Percentiles rank a stretch among this genome's conserved stretches.
Conservation (phyloP, 306 rosid genomes). For the Vicia faba region DNA sequence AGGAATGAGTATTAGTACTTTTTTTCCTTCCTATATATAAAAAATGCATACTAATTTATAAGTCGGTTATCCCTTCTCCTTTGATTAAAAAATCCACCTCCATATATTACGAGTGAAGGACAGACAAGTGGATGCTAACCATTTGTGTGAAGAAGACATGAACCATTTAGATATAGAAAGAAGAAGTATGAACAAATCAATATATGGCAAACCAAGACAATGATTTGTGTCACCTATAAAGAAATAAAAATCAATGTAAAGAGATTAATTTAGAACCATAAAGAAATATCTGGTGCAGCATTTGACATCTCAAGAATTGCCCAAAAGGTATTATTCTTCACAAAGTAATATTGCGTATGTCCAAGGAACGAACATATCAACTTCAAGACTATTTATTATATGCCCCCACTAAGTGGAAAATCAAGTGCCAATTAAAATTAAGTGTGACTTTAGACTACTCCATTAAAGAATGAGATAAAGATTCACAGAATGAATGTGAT, state of each 20-base stretch:
- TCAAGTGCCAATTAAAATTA: too few relatives aligned
- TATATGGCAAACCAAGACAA: too few relatives aligned
- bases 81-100: constrained; percentile 17
- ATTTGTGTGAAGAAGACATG: not conserved
- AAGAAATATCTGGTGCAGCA: not conserved
- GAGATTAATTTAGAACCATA: not conserved
- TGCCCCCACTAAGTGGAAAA: too few relatives aligned
- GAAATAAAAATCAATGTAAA: too few relatives aligned
- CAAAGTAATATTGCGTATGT: not conserved
- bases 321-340: not conserved
- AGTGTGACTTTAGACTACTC: too few relatives aligned
- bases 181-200: not conserved
- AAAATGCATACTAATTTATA: too few relatives aligned
- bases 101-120: not conserved
- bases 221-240: too few relatives aligned
- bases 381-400: not conserved
- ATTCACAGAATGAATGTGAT: too few relatives aligned
- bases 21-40: too few relatives aligned
- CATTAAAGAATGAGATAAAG: too few relatives aligned
- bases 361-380: not conserved
- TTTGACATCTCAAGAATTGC: not conserved
- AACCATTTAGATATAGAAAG: not conserved
- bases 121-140: not conserved
- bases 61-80: too few relatives aligned
- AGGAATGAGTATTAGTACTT: too few relatives aligned